Evolutionary conservation across 83 land plant species (phyloP).

Genomic region (Larix sibirica): DNA sequence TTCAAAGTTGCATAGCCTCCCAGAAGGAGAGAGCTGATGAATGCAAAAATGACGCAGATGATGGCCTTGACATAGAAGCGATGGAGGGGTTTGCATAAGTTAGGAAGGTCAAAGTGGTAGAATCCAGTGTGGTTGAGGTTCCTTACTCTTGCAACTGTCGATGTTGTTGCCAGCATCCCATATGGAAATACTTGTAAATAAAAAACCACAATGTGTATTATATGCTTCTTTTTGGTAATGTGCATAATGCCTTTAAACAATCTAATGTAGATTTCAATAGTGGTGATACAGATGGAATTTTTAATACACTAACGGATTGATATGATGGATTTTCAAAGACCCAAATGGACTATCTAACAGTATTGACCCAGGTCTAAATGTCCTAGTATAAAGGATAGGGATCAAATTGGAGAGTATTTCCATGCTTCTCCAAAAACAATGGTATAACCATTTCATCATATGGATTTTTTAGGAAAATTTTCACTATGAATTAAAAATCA

Average conservation of each 20-base stretch:
- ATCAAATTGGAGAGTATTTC: too few species aligned
- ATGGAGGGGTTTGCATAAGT: conserved; percentile 59
- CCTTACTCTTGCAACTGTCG: conserved; percentile 57
- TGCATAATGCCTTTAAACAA: too few species aligned
- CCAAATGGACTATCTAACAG: too few species aligned
- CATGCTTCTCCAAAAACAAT: too few species aligned
- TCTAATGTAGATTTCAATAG: too few species aligned
- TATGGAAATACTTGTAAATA: conserved; percentile 53
- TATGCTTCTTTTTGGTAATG: too few species aligned
- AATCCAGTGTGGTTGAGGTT: conserved; percentile 67
- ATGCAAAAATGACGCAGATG: conserved; percentile 47
- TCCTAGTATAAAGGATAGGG: too few species aligned
- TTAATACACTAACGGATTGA: neutral
- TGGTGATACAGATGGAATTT: neutral
- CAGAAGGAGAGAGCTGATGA: conserved; percentile 44
- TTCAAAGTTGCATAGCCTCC: conserved; percentile 40
- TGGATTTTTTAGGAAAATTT: too few species aligned
- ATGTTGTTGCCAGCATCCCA: conserved; percentile 63
- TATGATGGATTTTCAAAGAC: too few species aligned
- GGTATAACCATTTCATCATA: too few species aligned
- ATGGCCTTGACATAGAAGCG: conserved; percentile 48
- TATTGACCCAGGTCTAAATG: too few species aligned
- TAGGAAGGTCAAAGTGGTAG: conserved; percentile 38
- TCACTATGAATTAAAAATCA: too few species aligned
- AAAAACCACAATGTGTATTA: neutral